These are phyloP conservation scores for Chaetomiaceae sp. DNA, from an alignment of 2,329 filamentous ascomycete genomes.

Conservation along the genomic window DNA sequence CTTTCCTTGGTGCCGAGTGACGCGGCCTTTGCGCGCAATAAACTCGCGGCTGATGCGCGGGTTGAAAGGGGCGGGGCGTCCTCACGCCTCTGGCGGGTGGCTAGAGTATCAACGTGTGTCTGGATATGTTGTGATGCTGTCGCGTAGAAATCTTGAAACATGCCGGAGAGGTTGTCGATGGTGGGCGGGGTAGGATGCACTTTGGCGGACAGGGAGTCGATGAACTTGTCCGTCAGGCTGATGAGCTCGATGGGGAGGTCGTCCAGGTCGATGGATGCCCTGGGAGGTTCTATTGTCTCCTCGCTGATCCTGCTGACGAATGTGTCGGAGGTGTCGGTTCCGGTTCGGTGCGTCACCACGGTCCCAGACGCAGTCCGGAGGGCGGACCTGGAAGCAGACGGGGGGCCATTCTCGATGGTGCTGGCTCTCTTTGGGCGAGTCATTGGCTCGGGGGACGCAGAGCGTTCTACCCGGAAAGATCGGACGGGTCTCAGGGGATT, in stretches of 20 bases:
- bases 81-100: conserved; percentile 67
- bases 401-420: conserved; percentile 40
- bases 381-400: conserved; percentile 19
- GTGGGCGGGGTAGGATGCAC: conserved; percentile 78
- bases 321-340: conserved; percentile 26
- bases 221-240: conserved; percentile 86
- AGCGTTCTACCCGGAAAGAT: conserved; percentile 26
- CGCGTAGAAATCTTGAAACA: conserved; percentile 93
- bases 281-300: conserved; percentile 42
- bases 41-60: conserved; percentile 50
- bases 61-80: conserved; percentile 44
- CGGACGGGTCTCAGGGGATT: conserved; percentile 29
- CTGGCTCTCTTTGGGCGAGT: conserved; percentile 41
- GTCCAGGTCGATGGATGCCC: conserved; percentile 68
- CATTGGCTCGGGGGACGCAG: conserved; percentile 16
- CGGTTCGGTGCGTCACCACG: conserved; percentile 6
- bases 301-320: conserved; percentile 47
- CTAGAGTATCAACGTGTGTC: conserved; percentile 79
- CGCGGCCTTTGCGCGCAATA: conserved; percentile 51
- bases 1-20: conserved; percentile 51
- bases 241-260: conserved; percentile 92
- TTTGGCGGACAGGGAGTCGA: conserved; percentile 83
- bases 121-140: conserved; percentile 75
- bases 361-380: conserved; percentile 19
- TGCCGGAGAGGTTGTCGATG: conserved; percentile 73